Evolutionary conservation across 306 rosid species (phyloP).

Genomic region (Argentina anserina): DNA sequence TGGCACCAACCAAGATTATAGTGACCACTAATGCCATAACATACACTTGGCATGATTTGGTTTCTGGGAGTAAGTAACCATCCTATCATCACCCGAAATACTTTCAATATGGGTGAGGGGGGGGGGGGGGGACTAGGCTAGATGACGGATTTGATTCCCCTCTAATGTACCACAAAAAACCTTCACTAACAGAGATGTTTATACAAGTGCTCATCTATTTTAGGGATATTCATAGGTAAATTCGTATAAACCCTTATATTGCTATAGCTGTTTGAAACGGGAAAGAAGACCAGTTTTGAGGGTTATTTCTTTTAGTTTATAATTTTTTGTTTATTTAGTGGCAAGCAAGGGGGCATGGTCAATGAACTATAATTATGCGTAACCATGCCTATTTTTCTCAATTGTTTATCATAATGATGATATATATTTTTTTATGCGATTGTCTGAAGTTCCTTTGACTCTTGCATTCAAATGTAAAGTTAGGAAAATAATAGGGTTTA

Average conservation of each 20-base stretch:
- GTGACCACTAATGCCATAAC: slow-evolving; percentile 22
- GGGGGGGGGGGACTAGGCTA: not conserved
- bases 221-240: not conserved
- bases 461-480: not conserved
- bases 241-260: not conserved
- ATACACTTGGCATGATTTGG: slow-evolving; percentile 85
- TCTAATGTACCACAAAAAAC: not conserved
- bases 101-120: not conserved
- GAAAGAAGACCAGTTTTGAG: not conserved
- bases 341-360: not conserved
- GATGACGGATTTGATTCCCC: not conserved
- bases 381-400: not conserved
- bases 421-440: not conserved
- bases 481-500: not conserved
- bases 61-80: slow-evolving; percentile 59
- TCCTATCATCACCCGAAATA: not conserved
- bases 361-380: not conserved
- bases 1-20: slow-evolving; percentile 56
- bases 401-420: not conserved
- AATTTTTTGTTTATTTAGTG: not conserved
- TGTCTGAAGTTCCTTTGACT: not conserved
- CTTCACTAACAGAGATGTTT: not conserved
- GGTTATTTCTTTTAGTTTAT: not conserved
- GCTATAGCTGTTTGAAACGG: not conserved
- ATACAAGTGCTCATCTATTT: not conserved